A percentile compares a stretch with the other conserved stretches of the same genome.
phyloP scores from a whole-genome alignment of 2,329 filamentous ascomycete genomes.

The Diaporthe ampelina region DNA sequence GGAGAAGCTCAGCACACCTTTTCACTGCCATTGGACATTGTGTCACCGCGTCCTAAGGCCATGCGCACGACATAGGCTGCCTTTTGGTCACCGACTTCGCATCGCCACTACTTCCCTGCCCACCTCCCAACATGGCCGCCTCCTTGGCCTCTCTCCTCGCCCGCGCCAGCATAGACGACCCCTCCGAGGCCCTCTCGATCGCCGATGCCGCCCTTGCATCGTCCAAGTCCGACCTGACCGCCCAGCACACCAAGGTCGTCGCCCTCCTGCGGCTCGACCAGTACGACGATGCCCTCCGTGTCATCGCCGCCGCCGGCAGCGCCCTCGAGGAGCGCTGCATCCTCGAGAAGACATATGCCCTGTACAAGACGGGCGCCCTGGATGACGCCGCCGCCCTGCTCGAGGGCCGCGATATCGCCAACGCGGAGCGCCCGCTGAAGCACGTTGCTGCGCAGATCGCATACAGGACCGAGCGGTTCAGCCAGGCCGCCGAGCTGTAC shows the following conservation, averaged over 20 bases:
- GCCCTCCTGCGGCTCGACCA: constrained; percentile 86
- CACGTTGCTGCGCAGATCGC: constrained; percentile 77
- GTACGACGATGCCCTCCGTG: constrained; percentile 81
- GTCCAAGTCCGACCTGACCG: constrained; percentile 65
- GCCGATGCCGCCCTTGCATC: constrained; percentile 73
- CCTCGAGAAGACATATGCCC: constrained; percentile 84
- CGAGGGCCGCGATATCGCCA: constrained; percentile 41
- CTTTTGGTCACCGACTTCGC: constrained; percentile 10
- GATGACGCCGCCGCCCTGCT: constrained; percentile 70
- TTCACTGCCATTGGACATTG: background rate
- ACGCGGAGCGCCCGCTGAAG: constrained; percentile 52
- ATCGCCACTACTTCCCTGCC: background rate
- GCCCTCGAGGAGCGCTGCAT: constrained; percentile 71
- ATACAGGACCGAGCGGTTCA: constrained; percentile 82
- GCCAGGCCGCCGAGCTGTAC: constrained; percentile 75
- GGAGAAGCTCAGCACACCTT: background rate
- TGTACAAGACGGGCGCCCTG: constrained; percentile 83
- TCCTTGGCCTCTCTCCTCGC: constrained; percentile 69
- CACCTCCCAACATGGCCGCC: constrained; percentile 46
- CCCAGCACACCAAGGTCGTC: constrained; percentile 78
- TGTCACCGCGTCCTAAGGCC: background rate
- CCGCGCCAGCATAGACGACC: constrained; percentile 73
- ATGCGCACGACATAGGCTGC: constrained; percentile 28
- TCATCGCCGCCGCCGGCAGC: constrained; percentile 74
- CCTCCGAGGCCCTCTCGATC: constrained; percentile 78